Percentiles rank a stretch among this genome's conserved stretches.
Evolutionary conservation across 148 eudicot species (phyloP).

Genomic region (Rhododendron henanense): DNA sequence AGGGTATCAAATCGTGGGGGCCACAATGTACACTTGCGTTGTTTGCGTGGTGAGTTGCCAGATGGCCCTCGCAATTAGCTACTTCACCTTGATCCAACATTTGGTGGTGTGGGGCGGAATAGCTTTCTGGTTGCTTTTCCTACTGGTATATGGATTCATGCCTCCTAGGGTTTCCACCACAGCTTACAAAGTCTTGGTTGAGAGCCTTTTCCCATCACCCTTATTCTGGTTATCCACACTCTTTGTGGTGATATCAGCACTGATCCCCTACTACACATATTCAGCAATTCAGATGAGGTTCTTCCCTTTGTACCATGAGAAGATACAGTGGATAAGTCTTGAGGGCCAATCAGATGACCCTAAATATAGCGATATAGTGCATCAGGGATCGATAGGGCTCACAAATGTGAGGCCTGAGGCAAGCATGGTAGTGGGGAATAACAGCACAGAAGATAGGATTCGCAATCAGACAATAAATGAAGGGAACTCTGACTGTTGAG

Average conservation of each 20-base stretch:
- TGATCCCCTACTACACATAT: constrained; percentile 61
- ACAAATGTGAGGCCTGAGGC: background rate
- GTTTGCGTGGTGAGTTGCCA: constrained; percentile 86
- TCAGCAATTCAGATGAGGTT: constrained; percentile 70
- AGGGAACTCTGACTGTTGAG: background rate
- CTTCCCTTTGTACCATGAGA: constrained; percentile 81
- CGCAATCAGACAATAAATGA: background rate
- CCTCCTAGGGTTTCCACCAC: constrained; percentile 49
- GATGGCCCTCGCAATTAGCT: constrained; percentile 75
- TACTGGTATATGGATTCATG: constrained; percentile 57
- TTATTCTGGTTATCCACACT: constrained; percentile 55
- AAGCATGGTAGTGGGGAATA: constrained; percentile 53
- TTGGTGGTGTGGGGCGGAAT: constrained; percentile 85
- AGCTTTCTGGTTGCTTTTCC: constrained; percentile 65
- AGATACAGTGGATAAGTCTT: constrained; percentile 74
- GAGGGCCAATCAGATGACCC: constrained; percentile 69
- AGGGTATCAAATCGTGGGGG: constrained; percentile 58
- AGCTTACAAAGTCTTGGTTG: constrained; percentile 65
- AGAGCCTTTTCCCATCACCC: constrained; percentile 61
- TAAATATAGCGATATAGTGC: constrained; percentile 49
- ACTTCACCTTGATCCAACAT: constrained; percentile 89
- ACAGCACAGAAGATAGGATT: constrained; percentile 18
- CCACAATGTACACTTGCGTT: constrained; percentile 81
- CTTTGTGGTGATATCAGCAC: constrained; percentile 54
- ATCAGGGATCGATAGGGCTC: constrained; percentile 61